Evolutionary conservation across 2,329 filamentous ascomycete genomes (phyloP).

Genomic region (Talaromyces albobiverticillius): DNA sequence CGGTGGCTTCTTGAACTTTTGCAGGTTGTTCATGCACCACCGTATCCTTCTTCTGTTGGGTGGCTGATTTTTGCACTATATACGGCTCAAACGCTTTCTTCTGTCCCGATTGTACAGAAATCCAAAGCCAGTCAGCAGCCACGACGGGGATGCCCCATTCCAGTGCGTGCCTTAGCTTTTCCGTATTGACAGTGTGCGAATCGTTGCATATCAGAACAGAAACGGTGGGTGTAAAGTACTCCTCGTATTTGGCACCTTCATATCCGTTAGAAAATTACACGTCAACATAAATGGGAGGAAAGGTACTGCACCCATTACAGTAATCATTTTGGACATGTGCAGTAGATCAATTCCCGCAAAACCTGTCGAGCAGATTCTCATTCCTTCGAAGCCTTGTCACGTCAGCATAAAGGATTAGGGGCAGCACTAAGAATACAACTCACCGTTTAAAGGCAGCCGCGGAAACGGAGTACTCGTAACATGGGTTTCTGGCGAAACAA

Average conservation of each 20-base stretch:
- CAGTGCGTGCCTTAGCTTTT: constrained; percentile 76
- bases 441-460: constrained; percentile 62
- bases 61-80: constrained; percentile 17
- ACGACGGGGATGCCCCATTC: constrained; percentile 80
- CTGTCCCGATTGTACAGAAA: constrained; percentile 61
- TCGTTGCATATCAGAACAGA: constrained; percentile 73
- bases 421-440: constrained; percentile 6
- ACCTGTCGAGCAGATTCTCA: constrained; percentile 75
- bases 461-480: constrained; percentile 75
- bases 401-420: constrained; percentile 17
- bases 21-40: not conserved
- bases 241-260: constrained; percentile 71
- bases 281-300: not conserved
- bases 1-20: not conserved
- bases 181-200: constrained; percentile 52
- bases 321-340: constrained; percentile 75
- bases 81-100: constrained; percentile 50
- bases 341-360: constrained; percentile 82
- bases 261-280: constrained; percentile 19
- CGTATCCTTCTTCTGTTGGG: not conserved
- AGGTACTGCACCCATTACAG: constrained; percentile 58
- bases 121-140: constrained; percentile 77
- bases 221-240: constrained; percentile 68
- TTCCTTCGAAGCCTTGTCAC: constrained; percentile 57
- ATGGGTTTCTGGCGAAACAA: constrained; percentile 67